These are phyloP conservation scores for Drosera capensis DNA, from an alignment of 148 eudicot genomes.

Conservation along the genomic window DNA sequence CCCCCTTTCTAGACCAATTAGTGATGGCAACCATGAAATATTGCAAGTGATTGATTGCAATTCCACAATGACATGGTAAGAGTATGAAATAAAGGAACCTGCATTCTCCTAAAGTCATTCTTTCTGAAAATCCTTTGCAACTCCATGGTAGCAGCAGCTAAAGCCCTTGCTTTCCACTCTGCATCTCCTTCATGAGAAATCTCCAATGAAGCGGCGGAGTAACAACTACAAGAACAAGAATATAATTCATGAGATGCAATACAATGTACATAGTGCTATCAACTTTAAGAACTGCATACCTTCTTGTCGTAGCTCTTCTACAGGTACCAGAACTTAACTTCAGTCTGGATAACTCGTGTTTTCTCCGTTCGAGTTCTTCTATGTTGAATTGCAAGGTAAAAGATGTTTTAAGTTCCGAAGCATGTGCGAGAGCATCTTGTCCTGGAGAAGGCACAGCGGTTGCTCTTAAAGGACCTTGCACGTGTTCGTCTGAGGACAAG, in stretches of 20 bases:
- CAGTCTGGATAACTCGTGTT: constrained; percentile 37
- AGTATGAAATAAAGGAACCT: constrained; percentile 57
- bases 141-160: constrained; percentile 85
- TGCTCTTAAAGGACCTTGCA: constrained; percentile 18
- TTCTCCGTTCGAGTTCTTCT: constrained; percentile 24
- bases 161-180: constrained; percentile 54
- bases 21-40: too few relatives aligned
- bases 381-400: constrained; percentile 58
- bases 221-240: too few relatives aligned
- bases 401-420: constrained; percentile 26
- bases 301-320: constrained; percentile 17
- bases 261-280: too few relatives aligned
- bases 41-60: too few relatives aligned
- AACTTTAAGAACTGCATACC: constrained; percentile 20
- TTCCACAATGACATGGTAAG: too few relatives aligned
- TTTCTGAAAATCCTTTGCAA: constrained; percentile 84
- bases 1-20: too few relatives aligned
- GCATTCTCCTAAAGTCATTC: constrained; percentile 71
- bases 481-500: constrained; percentile 11
- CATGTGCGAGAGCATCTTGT: constrained; percentile 18
- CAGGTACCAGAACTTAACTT: constrained; percentile 16
- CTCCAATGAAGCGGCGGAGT: constrained; percentile 71
- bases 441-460: constrained; percentile 15
- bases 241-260: too few relatives aligned
- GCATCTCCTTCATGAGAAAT: constrained; percentile 49